These are phyloP conservation scores for Solanum tarijense DNA, from an alignment of 257 asterid species.

Conservation along the genomic window DNA sequence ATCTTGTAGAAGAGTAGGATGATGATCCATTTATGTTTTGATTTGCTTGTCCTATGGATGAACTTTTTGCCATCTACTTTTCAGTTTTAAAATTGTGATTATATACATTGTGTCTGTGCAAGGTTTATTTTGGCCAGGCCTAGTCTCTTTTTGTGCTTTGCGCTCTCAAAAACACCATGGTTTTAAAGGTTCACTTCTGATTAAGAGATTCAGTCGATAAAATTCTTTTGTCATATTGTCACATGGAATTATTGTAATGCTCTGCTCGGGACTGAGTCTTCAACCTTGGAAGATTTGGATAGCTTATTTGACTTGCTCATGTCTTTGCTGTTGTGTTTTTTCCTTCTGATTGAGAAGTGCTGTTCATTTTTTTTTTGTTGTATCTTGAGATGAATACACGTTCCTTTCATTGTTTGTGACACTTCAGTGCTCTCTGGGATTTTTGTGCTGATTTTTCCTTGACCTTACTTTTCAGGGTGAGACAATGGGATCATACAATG, in stretches of 20 bases:
- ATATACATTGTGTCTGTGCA: not conserved
- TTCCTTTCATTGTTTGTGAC: not conserved
- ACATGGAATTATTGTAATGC: not conserved
- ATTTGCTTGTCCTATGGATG: not conserved
- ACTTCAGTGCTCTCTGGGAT: not conserved
- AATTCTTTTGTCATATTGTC: not conserved
- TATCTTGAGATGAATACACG: not conserved
- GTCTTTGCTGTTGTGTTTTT: not conserved
- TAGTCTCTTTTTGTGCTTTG: not conserved
- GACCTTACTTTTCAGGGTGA: conserved; percentile 41
- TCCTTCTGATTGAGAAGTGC: not conserved
- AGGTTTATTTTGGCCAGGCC: not conserved
- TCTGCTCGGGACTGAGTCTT: not conserved
- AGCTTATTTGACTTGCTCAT: not conserved
- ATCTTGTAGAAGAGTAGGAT: not conserved
- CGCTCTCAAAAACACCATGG: not conserved
- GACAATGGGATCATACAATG: conserved; percentile 30
- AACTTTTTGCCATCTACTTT: not conserved
- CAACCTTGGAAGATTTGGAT: not conserved
- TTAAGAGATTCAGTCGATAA: not conserved
- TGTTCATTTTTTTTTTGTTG: not conserved
- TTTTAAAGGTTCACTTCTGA: not conserved
- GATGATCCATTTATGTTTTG: not conserved
- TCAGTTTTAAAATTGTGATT: not conserved
- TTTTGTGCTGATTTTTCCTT: not conserved